Base-by-base conservation (phyloP, 306 rosid species). In the Hippophae tibetana region DNA sequence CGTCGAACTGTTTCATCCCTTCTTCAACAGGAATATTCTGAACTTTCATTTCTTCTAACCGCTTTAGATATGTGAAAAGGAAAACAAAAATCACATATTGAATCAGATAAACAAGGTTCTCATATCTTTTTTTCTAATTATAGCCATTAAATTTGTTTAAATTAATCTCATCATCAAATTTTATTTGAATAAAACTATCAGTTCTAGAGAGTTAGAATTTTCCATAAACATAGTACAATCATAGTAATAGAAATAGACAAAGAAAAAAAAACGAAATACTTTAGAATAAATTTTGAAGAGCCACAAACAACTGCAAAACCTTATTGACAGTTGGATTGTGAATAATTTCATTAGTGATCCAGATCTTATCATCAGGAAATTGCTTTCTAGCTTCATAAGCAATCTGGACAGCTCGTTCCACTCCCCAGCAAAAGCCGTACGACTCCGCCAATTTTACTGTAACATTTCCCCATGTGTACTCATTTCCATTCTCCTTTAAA, bases 331-430 rank as follows among this genome's bases (percentile, higher is more conserved):
- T 85, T 12, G 99, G 99, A 61, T 92, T 92, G 73, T 92, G 99
- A 68, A 92, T 92, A 70, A 92, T 88, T 60, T 92, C 99, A 68
- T 92, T 92, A 69, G 99, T 92, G 41, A 92, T 42, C 99, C 99
- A 93, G 26, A 93, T 73, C 45, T 63, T 86, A 63, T 88, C 97
- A 9, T 73, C 69, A 6, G 99, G 95, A 66, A 84, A 93, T 69
- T 93, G 99, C 67, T 88, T 88, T 68, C 99, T 82, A 4, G 99
- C 99, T 69, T 93, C 99, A 49, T 93, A 93, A 12, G 99, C 99
- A 65, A 93, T 93, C 73, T 85, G 99, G n/a, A 93, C 94, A 43
- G 97, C 96, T 57, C 99, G 79, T 74, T 93, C 99, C 6, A 93
- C 99, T 8, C 97, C 99, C 99, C 97, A 88, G 58, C 99, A 93